Evolutionary conservation across 2,329 filamentous ascomycete genomes (phyloP).

Genomic region (Diaporthe citri): DNA sequence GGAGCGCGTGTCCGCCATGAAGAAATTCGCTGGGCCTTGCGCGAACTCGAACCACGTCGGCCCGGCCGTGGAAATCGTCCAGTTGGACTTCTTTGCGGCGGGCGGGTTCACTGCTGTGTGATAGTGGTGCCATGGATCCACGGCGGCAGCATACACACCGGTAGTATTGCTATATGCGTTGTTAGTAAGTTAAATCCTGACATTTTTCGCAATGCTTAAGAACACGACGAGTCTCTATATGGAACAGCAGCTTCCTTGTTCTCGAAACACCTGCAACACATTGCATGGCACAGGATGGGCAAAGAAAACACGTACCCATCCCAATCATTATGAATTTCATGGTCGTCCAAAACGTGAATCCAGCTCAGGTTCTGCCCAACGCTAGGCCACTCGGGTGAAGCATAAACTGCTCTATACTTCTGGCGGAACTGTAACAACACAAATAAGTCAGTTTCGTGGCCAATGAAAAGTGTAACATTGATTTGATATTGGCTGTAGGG

Average conservation of each 20-base stretch:
- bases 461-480: neutral
- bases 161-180: conserved; percentile 72
- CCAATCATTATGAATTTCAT: conserved; percentile 98
- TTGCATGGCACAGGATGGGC: neutral
- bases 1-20: conserved; percentile 91
- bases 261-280: neutral
- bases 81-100: conserved; percentile 63
- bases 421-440: conserved; percentile 72
- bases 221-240: no score
- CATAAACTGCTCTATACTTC: conserved; percentile 96
- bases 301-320: conserved; percentile 51
- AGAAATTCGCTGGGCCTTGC: conserved; percentile 92
- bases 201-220: no score
- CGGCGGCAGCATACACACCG: conserved; percentile 82
- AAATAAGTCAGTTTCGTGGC: neutral
- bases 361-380: conserved; percentile 87
- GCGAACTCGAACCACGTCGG: conserved; percentile 91
- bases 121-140: conserved; percentile 89
- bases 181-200: neutral
- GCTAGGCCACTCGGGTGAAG: conserved; percentile 89
- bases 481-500: no score
- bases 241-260: no score
- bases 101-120: conserved; percentile 90
- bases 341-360: conserved; percentile 97
- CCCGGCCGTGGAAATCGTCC: conserved; percentile 54